Evolutionary conservation across 2,329 filamentous ascomycete genomes (phyloP).

Genomic region (Byssothecium circinans): DNA sequence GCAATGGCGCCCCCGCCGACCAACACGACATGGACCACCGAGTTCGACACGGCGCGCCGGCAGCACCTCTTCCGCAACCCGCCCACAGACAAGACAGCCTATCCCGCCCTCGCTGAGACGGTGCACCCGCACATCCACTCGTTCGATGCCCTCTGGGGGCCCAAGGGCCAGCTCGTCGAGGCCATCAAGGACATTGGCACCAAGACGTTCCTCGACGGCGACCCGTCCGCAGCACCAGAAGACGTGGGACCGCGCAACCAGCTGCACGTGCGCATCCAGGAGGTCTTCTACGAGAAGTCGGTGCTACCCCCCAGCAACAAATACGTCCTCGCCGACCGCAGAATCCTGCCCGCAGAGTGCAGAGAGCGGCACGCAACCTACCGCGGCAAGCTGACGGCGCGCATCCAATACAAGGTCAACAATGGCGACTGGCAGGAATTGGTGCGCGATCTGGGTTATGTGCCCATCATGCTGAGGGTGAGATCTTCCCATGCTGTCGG

Average conservation of each 20-base stretch:
- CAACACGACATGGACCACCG: conserved; percentile 74
- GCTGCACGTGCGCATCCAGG: conserved; percentile 75
- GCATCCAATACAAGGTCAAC: conserved; percentile 84
- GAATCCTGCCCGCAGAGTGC: conserved; percentile 89
- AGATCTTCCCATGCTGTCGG: conserved; percentile 28
- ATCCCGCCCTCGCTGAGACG: conserved; percentile 82
- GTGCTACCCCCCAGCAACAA: conserved; percentile 81
- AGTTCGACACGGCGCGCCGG: conserved; percentile 82
- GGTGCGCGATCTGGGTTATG: conserved; percentile 79
- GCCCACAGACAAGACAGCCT: conserved; percentile 82
- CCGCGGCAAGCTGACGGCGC: conserved; percentile 79
- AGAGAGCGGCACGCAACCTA: conserved; percentile 93
- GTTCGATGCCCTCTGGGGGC: conserved; percentile 86
- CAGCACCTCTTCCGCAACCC: conserved; percentile 89
- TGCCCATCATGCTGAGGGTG: conserved; percentile 93
- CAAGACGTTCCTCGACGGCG: conserved; percentile 83
- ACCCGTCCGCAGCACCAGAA: conserved; percentile 55
- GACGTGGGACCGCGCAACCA: conserved; percentile 68
- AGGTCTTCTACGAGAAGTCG: conserved; percentile 81
- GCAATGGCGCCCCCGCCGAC: conserved; percentile 33
- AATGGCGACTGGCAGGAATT: conserved; percentile 82
- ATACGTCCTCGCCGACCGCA: conserved; percentile 73
- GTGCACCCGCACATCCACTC: conserved; percentile 91
- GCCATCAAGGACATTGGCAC: conserved; percentile 86
- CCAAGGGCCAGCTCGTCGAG: conserved; percentile 71